Conservation (phyloP, 495 filamentous ascomycete species). For the Aspergillus saccharolyticus region DNA sequence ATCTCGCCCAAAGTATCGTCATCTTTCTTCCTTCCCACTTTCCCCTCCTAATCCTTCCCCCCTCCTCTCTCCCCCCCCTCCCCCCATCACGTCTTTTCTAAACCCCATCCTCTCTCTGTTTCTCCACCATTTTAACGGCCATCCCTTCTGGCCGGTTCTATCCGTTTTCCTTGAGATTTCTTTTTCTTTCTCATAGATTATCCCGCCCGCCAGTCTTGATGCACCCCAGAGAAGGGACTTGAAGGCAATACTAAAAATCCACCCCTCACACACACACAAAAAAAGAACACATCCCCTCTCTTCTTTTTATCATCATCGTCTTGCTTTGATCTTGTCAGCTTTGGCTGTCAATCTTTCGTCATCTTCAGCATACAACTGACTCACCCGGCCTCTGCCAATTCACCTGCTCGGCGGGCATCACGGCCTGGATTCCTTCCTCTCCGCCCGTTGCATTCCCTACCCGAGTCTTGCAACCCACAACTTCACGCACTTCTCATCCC, state of each 20-base stretch:
- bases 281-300: too few species aligned
- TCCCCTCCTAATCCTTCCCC: slow-evolving; percentile 11
- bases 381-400: slow-evolving; percentile 13
- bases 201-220: neutral
- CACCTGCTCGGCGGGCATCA: slow-evolving; percentile 16
- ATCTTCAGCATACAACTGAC: slow-evolving; percentile 16
- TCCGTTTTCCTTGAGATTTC: slow-evolving; percentile 9
- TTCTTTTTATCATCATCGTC: slow-evolving; percentile 13
- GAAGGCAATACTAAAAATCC: neutral
- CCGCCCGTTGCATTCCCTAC: slow-evolving; percentile 11
- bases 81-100: slow-evolving; percentile 2
- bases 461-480: slow-evolving; percentile 10
- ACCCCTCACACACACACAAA: slow-evolving; percentile 10
- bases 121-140: slow-evolving; percentile 4
- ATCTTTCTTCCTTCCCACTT: neutral
- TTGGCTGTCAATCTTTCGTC: slow-evolving; percentile 26
- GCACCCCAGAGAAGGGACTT: neutral
- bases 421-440: slow-evolving; percentile 14
- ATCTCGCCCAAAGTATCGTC: slow-evolving; percentile 7
- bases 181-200: slow-evolving; percentile 1
- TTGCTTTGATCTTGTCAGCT: slow-evolving; percentile 15
- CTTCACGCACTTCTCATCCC: slow-evolving; percentile 9
- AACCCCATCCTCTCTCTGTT: slow-evolving; percentile 6
- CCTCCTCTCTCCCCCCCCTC: slow-evolving; percentile 11
- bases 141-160: slow-evolving; percentile 10